Conservation (phyloP, 805 yeast genomes). For the Huiozyma naganishii region DNA sequence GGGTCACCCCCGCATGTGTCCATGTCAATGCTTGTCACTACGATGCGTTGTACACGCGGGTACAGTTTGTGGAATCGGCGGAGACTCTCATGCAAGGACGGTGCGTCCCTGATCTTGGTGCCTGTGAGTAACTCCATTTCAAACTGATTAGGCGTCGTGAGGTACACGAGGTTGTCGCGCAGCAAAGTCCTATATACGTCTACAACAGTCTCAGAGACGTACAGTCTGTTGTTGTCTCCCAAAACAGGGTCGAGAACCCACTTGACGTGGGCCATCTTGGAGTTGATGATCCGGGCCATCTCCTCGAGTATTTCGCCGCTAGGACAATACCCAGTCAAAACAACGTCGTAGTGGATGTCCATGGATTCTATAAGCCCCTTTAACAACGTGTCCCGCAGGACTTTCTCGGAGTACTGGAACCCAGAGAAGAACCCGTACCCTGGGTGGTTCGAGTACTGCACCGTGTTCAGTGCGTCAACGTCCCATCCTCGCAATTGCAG, state of each 20-base stretch:
- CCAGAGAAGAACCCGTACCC: constrained; percentile 72
- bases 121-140: constrained; percentile 56
- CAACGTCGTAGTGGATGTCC: constrained; percentile 45
- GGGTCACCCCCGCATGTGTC: too few species aligned
- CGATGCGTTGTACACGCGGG: constrained; percentile 38
- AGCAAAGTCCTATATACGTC: constrained; percentile 43
- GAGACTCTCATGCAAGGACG: constrained; percentile 32
- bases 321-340: constrained; percentile 76
- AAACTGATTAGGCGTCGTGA: constrained; percentile 66
- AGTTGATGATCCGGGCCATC: constrained; percentile 34
- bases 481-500: constrained; percentile 84
- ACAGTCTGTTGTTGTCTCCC: constrained; percentile 81
- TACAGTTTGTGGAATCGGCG: constrained; percentile 33
- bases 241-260: constrained; percentile 85
- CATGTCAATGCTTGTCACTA: constrained; percentile 44
- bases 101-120: constrained; percentile 30
- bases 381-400: constrained; percentile 37
- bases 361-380: constrained; percentile 43
- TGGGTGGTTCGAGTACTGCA: constrained; percentile 83
- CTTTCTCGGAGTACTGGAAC: constrained; percentile 34
- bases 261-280: constrained; percentile 27
- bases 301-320: constrained; percentile 42
- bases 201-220: constrained; percentile 52
- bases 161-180: constrained; percentile 31
- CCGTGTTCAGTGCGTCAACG: constrained; percentile 84